phyloP scores from a whole-genome alignment of 2,329 filamentous ascomycete species.

The Sporothrix mexicana region DNA sequence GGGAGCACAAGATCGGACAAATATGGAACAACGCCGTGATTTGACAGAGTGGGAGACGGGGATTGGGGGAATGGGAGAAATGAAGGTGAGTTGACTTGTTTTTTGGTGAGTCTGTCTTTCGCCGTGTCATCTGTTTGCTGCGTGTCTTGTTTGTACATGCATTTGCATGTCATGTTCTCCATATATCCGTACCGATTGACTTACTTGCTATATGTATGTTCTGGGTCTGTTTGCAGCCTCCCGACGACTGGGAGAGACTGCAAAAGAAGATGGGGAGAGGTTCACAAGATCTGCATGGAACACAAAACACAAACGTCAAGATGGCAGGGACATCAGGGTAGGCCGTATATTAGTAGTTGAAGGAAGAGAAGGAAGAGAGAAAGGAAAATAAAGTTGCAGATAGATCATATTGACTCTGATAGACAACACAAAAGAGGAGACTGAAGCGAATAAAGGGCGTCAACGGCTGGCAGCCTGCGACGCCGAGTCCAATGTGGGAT shows the following conservation, averaged over 20 bases:
- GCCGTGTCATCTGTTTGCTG: background rate
- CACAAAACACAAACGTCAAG: background rate
- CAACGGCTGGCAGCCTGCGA: background rate
- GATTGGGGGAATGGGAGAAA: background rate
- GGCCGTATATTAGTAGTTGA: background rate
- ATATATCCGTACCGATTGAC: background rate
- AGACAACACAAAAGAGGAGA: background rate
- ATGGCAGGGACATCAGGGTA: background rate
- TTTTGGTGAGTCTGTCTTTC: background rate
- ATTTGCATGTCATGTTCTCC: background rate
- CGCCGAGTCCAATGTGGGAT: background rate
- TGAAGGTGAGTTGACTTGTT: background rate
- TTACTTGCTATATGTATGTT: slow-evolving; percentile 2
- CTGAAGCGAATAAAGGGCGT: background rate
- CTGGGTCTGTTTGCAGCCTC: slow-evolving; percentile 11
- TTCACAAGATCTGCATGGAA: slow-evolving; percentile 14
- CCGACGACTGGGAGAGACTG: too few species aligned
- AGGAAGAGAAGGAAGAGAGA: background rate
- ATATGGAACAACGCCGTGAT: slow-evolving; percentile 23
- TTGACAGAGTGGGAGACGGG: background rate
- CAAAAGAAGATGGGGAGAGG: background rate
- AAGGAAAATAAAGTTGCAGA: background rate
- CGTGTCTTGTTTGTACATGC: background rate
- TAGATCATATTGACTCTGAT: background rate
- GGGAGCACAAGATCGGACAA: slow-evolving; percentile 18